Evolutionary conservation across 257 asterid species (phyloP), one percentile per base, ranked within the genome.

Genomic region (Fraxinus cuspidata): DNA sequence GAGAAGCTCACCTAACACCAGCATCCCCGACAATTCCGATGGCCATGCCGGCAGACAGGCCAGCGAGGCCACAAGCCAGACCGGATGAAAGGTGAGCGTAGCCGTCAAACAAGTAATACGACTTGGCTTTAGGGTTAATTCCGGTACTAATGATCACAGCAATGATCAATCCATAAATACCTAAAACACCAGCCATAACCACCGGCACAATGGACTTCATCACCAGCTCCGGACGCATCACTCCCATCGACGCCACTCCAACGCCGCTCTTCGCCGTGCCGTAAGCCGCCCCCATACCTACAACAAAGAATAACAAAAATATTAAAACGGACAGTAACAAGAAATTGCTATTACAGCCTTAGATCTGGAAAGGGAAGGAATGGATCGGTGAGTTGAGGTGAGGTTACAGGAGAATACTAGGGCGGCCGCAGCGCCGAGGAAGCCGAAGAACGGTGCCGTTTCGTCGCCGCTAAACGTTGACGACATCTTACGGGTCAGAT

Each of bases 271-370:
- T 89, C 7, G 93, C 93, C 4, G 93, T 89, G 2, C 93, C 93
- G 77, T 89, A 89, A 31, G 93, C 93, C 78, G 93, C 93, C 47
- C 93, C 93, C 93, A 89, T 89, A 78, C 93, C 93, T 89, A 80
- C 66, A 71, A 31, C 27, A 13, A n/a, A 63, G 6, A 9, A 5
- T 23, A 53, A 18, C 67, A 47, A 49, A 19, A 40, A 68, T 35
- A 21, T 6, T 67, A 58, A 66, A 25, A 44, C 0, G 31, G 1
- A 12, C 2, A 56, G 7, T 28, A 56, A 19, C 31, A 19, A 27
- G 49, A 11, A 76, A 37, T 40, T 21, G 42, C 35, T 42, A 21
- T 37, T 8, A 58, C 44, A 70, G 49, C 32, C 35, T 49, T 49
- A 70, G 83, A 88, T 88, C 85, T 76, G 67, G 28, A 47, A 29